Percentiles rank a stretch among this genome's conserved stretches.
phyloP scores from a whole-genome alignment of 164 flowering plant genomes.

The Amborella trichopoda region DNA sequence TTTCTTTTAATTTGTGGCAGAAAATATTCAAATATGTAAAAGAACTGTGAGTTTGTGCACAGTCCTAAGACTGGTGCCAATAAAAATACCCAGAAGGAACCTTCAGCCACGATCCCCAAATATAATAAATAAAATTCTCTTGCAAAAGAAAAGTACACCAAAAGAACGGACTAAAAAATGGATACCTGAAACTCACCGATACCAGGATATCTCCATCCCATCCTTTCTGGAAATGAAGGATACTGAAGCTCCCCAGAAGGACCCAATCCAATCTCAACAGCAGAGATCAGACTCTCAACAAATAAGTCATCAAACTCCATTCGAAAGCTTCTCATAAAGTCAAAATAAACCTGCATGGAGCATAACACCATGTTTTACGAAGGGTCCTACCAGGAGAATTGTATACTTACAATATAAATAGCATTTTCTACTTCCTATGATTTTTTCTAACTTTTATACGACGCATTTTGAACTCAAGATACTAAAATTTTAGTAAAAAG shows the following conservation, averaged over 20 bases:
- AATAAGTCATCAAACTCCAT: slow-evolving; percentile 82
- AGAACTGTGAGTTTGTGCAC: no score
- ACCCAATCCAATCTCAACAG: slow-evolving; percentile 81
- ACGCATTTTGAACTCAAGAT: no score
- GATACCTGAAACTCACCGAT: slow-evolving; percentile 97
- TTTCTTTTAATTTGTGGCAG: no score
- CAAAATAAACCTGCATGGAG: slow-evolving; percentile 71
- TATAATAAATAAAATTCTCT: neutral
- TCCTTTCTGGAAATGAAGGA: slow-evolving; percentile 64
- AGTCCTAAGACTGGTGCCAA: no score
- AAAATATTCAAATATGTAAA: no score
- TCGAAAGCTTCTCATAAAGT: slow-evolving; percentile 86
- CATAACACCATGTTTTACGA: slow-evolving; percentile 1
- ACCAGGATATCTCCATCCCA: slow-evolving; percentile 92
- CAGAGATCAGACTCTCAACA: slow-evolving; percentile 51
- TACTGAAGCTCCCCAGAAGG: slow-evolving; percentile 74
- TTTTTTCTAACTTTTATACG: no score
- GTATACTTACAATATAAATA: no score
- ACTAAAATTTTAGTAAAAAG: no score
- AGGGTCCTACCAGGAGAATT: neutral
- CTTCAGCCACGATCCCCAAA: no score
- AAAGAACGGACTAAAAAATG: slow-evolving; percentile 1
- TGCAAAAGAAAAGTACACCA: neutral
- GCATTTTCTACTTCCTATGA: no score
- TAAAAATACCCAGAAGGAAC: no score